Evolutionary conservation across 352 stramenopile species (phyloP).

Genomic region (Phytophthora lateralis): DNA sequence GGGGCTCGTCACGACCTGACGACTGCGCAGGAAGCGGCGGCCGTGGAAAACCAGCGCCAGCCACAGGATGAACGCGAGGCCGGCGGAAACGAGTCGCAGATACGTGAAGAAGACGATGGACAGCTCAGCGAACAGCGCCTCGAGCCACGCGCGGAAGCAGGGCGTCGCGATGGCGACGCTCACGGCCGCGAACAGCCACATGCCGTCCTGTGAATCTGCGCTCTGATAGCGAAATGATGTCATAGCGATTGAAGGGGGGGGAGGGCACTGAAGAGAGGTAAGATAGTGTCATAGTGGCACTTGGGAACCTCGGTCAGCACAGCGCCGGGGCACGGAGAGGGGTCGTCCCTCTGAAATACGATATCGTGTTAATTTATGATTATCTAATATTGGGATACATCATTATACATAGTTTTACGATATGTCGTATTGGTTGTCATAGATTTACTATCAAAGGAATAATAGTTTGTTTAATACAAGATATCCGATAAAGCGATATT

Average conservation of each 20-base stretch:
- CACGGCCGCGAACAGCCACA: conserved; percentile 67
- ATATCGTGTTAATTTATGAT: neutral
- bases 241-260: conserved; percentile 3
- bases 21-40: conserved; percentile 29
- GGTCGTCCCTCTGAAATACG: neutral
- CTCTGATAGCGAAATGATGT: conserved; percentile 36
- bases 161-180: conserved; percentile 60
- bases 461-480: neutral
- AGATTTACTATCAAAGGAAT: too few species aligned
- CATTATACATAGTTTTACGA: neutral
- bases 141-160: conserved; percentile 56
- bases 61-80: conserved; percentile 34
- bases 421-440: neutral
- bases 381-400: neutral
- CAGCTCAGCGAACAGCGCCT: conserved; percentile 67
- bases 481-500: neutral
- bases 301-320: conserved; percentile 6
- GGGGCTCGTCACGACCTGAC: conserved; percentile 3
- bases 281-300: conserved; percentile 11
- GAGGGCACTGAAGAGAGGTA: conserved; percentile 6
- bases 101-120: conserved; percentile 70
- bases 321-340: conserved; percentile 15
- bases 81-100: conserved; percentile 36
- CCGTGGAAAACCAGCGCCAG: conserved; percentile 39
- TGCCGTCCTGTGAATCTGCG: conserved; percentile 16